phyloP scores from a whole-genome alignment of 495 filamentous ascomycete species.

The Trichoderma gamsii region DNA sequence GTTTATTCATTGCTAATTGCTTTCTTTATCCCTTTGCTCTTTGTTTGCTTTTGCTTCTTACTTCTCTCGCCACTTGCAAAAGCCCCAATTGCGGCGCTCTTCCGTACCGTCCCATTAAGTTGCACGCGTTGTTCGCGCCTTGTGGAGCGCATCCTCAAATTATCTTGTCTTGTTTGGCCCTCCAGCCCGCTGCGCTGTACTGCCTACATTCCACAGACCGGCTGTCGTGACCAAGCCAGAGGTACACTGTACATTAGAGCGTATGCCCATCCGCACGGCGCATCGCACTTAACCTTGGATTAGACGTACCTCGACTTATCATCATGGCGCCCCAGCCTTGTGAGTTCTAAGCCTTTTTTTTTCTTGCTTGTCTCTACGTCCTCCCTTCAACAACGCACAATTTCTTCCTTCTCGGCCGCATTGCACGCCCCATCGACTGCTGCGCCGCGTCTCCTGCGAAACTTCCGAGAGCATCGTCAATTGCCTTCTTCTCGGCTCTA shows the following conservation, averaged over 20 bases:
- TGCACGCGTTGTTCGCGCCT: conserved; percentile 6
- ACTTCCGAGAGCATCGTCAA: not conserved
- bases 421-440: not conserved
- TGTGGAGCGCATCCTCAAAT: conserved; percentile 4
- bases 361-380: not conserved
- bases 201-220: not conserved
- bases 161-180: conserved; percentile 4
- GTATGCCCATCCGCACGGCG: not conserved
- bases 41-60: not conserved
- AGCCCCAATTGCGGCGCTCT: not conserved
- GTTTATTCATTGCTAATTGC: not conserved
- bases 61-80: not conserved
- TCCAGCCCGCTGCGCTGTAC: not conserved
- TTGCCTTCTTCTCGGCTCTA: not conserved
- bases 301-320: conserved; percentile 10
- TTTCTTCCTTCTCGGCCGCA: not conserved
- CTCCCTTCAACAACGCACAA: not conserved
- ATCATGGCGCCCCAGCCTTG: conserved; percentile 17
- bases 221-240: not conserved
- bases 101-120: not conserved
- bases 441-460: not conserved
- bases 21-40: not conserved
- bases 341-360: conserved; percentile 5
- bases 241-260: not conserved
- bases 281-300: not conserved